These are phyloP conservation scores for Vanrija sp. DNA, from an alignment of 1,284 basidiomycete species.

Conservation along the genomic window DNA sequence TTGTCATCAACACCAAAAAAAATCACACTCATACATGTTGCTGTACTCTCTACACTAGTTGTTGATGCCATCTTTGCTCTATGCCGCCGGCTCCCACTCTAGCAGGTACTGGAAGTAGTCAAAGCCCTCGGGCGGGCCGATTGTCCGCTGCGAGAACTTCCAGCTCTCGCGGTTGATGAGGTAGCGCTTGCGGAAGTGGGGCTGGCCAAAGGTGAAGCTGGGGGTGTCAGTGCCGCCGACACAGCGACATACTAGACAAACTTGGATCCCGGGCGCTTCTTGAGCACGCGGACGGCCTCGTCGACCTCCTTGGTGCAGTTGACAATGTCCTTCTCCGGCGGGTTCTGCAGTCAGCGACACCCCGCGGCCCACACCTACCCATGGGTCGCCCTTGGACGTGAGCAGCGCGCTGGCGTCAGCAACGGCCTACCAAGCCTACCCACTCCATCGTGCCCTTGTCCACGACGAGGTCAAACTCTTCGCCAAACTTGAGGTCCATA, in stretches of 20 bases:
- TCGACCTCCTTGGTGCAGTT: conserved; percentile 76
- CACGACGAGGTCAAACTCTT: conserved; percentile 77
- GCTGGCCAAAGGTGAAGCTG: conserved; percentile 79
- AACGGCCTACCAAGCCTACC: neutral
- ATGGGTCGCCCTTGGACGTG: conserved; percentile 79
- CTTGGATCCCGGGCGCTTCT: conserved; percentile 55
- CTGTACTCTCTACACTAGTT: too few species aligned
- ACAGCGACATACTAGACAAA: conserved; percentile 62
- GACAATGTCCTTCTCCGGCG: conserved; percentile 67
- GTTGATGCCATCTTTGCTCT: neutral
- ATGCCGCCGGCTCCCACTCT: conserved; percentile 19
- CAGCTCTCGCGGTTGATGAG: conserved; percentile 47
- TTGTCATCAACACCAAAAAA: too few species aligned
- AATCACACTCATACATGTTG: too few species aligned
- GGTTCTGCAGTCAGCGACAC: conserved; percentile 58
- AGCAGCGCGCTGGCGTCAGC: conserved; percentile 63
- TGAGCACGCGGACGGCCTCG: conserved; percentile 70
- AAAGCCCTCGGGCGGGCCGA: conserved; percentile 62
- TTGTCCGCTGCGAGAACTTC: conserved; percentile 32
- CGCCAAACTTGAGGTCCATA: conserved; percentile 63
- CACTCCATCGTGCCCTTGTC: conserved; percentile 92
- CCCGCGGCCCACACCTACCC: conserved; percentile 56
- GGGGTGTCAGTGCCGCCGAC: neutral
- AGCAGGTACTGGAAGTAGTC: conserved; percentile 77
- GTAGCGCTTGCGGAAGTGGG: conserved; percentile 77